phyloP scores from a whole-genome alignment of 2,329 filamentous ascomycete genomes.

The Cladosporium cucumerinum region DNA sequence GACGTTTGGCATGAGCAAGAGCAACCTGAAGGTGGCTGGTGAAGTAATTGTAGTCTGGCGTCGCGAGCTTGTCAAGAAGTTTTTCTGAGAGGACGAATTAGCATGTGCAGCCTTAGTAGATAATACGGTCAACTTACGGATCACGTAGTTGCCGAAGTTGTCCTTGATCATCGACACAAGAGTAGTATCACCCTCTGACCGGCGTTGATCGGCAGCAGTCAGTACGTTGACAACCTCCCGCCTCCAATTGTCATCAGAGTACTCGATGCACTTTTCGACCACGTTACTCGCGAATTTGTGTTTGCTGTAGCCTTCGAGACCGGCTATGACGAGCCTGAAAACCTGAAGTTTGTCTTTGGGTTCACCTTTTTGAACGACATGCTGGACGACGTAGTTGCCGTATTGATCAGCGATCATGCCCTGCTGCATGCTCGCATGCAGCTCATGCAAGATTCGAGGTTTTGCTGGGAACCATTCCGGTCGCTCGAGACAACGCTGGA shows the following conservation, averaged over 20 bases:
- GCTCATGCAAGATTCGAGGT: slow-evolving; percentile 69
- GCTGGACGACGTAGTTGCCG: slow-evolving; percentile 94
- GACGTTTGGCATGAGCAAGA: slow-evolving; percentile 43
- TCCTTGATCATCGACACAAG: slow-evolving; percentile 80
- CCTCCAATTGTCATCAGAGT: slow-evolving; percentile 66
- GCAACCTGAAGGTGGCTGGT: slow-evolving; percentile 43
- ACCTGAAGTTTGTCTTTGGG: slow-evolving; percentile 69
- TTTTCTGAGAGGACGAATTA: slow-evolving; percentile 60
- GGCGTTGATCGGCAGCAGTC: slow-evolving; percentile 59
- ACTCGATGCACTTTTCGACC: slow-evolving; percentile 84
- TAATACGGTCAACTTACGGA: slow-evolving; percentile 64
- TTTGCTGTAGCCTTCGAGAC: slow-evolving; percentile 75
- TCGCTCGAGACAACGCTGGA: slow-evolving; percentile 86
- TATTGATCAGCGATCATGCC: slow-evolving; percentile 81
- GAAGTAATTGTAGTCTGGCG: slow-evolving; percentile 42
- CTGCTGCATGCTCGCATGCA: slow-evolving; percentile 65
- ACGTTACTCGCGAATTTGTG: slow-evolving; percentile 98
- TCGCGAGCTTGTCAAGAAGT: slow-evolving; percentile 55
- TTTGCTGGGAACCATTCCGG: slow-evolving; percentile 67
- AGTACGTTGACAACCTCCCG: slow-evolving; percentile 60
- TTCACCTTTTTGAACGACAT: slow-evolving; percentile 77
- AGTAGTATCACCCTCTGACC: slow-evolving; percentile 57
- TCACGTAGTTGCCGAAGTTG: slow-evolving; percentile 92
- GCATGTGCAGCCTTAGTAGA: neutral
- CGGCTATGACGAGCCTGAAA: slow-evolving; percentile 67